Evolutionary conservation across 208 protist genomes (phyloP), one percentile per base, ranked within the genome.

Genomic region (Acanthamoeba sp.): DNA sequence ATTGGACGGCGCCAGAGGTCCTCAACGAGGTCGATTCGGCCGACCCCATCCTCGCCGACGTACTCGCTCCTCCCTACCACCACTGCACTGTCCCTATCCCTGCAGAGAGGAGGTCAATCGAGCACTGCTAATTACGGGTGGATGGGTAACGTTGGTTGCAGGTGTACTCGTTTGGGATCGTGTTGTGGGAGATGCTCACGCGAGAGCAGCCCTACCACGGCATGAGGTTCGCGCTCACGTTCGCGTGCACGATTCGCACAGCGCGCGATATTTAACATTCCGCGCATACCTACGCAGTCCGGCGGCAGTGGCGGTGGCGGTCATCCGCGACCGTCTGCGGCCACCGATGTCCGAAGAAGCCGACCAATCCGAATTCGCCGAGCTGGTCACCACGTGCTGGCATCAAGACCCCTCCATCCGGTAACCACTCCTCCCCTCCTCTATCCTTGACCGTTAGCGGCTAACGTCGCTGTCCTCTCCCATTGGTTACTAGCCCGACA

Each of bases 171-270:
- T 78, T 80, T 34, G 73, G 73, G 22, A 93, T 93, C 66, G 55
- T 93, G 38, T 32, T 93, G 7, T 93, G 88, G 88, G 88, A 93
- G 88, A 45, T 91, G 22, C 84, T 91, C 29, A 91, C 84, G 9
- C 48, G 84, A 2, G 32, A 22, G 10, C 40, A 76, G 40, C 64
- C 88, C 32, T 80, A 80, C 12, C 36, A 18, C 10, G 88, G 88
- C 38, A 18, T 91, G 12, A 89, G 80, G 80, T 89, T 10, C 59
- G 1, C 20, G 9, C 29, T 29, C 18, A 64, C 42, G 27, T 64
- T 89, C 9, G 6, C 2, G 10, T 20, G 10, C 18, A 48, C 42
- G 10, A 48, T 20, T 20, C 9, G 18, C 18, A 50, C 3, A 48
- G 10, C 45, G 18, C 9, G 45, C 9, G 18, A 20, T 14, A 50